Evolutionary conservation across 2,329 filamentous ascomycete genomes (phyloP).

Genomic region (Arthrobotrys sphaeroides): DNA sequence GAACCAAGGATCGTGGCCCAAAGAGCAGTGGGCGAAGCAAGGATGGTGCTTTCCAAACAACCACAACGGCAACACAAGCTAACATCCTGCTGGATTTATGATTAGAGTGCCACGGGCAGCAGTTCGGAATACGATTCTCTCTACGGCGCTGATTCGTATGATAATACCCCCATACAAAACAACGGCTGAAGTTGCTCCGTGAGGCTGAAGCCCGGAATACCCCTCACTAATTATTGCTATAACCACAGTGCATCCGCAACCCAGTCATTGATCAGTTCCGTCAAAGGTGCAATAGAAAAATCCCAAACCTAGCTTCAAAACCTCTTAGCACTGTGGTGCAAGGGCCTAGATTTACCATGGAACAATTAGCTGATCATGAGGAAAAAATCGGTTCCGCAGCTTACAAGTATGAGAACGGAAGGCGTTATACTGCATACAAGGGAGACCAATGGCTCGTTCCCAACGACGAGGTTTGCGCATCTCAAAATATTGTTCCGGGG

Average conservation of each 20-base stretch:
- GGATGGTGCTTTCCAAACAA: too few relatives aligned
- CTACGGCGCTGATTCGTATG: slow-evolving; percentile 47
- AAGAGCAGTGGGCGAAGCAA: too few relatives aligned
- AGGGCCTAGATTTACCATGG: too few relatives aligned
- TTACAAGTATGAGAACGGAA: slow-evolving; percentile 27
- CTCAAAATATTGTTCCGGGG: too few relatives aligned
- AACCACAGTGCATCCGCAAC: slow-evolving; percentile 35
- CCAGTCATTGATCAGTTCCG: slow-evolving; percentile 38
- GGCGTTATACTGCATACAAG: slow-evolving; percentile 29
- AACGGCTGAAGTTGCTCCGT: too few relatives aligned
- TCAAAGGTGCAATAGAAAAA: slow-evolving; percentile 17
- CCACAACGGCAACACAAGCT: neutral
- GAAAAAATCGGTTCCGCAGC: neutral
- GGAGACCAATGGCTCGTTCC: slow-evolving; percentile 31
- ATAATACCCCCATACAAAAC: neutral
- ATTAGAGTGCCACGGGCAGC: neutral
- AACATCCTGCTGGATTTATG: neutral
- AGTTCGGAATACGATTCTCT: slow-evolving; percentile 42
- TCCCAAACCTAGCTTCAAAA: neutral
- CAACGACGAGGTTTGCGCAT: slow-evolving; percentile 12
- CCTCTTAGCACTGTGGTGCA: too few relatives aligned
- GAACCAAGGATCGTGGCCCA: too few relatives aligned
- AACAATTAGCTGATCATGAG: neutral
- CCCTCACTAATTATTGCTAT: neutral
- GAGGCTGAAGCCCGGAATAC: too few relatives aligned